Evolutionary conservation across 768 basidiomycete species (phyloP).

Genomic region (Termitomyces sp.): DNA sequence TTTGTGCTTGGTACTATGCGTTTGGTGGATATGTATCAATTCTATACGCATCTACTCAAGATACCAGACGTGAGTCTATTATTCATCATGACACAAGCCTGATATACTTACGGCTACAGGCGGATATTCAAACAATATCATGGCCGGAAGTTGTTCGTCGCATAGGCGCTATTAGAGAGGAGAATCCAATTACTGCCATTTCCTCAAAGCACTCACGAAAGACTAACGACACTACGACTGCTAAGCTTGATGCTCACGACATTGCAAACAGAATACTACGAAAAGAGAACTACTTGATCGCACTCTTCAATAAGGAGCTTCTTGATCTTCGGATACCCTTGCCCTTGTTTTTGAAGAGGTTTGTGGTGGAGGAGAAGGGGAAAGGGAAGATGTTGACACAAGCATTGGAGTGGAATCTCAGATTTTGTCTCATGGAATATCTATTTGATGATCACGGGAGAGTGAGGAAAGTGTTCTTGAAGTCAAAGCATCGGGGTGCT

Average conservation of each 20-base stretch:
- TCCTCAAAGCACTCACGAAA: conserved; percentile 51
- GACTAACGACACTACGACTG: conserved; percentile 60
- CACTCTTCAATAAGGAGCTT: conserved; percentile 94
- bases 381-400: conserved; percentile 81
- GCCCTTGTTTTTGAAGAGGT: conserved; percentile 49
- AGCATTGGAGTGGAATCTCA: conserved; percentile 94
- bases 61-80: conserved; percentile 79
- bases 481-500: conserved; percentile 69
- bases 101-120: conserved; percentile 41
- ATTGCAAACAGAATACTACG: conserved; percentile 97
- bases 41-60: conserved; percentile 90
- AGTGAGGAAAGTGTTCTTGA: conserved; percentile 88
- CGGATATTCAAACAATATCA: conserved; percentile 94
- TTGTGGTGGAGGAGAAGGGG: conserved; percentile 47
- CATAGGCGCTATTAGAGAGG: conserved; percentile 84
- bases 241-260: conserved; percentile 95
- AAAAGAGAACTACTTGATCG: conserved; percentile 97
- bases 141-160: conserved; percentile 94
- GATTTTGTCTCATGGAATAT: conserved; percentile 94
- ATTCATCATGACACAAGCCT: conserved; percentile 3
- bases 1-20: conserved; percentile 72
- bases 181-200: conserved; percentile 88
- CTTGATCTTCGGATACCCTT: conserved; percentile 84
- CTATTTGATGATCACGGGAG: conserved; percentile 87
- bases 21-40: conserved; percentile 92